Conservation (phyloP, 2,329 filamentous ascomycete genomes). For the Salinomyces thailandicus region DNA sequence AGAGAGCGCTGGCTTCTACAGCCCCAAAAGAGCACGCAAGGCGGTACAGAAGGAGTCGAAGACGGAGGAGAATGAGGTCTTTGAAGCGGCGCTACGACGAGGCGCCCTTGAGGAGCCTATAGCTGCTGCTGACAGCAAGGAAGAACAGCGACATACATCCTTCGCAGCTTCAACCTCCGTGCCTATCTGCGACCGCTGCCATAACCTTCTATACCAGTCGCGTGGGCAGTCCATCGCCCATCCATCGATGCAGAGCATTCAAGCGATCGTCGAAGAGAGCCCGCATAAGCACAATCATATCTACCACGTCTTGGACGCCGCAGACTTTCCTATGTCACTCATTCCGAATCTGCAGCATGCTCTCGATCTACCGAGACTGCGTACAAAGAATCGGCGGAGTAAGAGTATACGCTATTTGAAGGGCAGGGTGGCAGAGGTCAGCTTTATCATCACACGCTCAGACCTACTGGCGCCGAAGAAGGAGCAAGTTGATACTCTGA, state of each 20-base stretch:
- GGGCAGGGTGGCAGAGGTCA: slow-evolving; percentile 64
- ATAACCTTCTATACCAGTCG: slow-evolving; percentile 67
- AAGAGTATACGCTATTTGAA: slow-evolving; percentile 54
- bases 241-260: slow-evolving; percentile 69
- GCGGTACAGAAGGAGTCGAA: slow-evolving; percentile 12
- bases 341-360: slow-evolving; percentile 64
- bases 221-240: slow-evolving; percentile 63
- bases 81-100: slow-evolving; percentile 18
- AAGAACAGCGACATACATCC: too few species aligned
- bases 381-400: slow-evolving; percentile 71
- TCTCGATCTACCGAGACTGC: slow-evolving; percentile 60
- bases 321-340: slow-evolving; percentile 92
- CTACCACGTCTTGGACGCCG: slow-evolving; percentile 89
- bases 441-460: slow-evolving; percentile 81
- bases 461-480: slow-evolving; percentile 79
- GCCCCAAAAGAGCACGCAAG: slow-evolving; percentile 16
- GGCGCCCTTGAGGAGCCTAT: too few species aligned
- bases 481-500: slow-evolving; percentile 70
- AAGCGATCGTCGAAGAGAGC: slow-evolving; percentile 76
- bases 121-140: too few species aligned
- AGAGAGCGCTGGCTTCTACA: slow-evolving; percentile 49
- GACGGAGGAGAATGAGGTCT: slow-evolving; percentile 29
- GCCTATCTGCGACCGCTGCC: slow-evolving; percentile 79
- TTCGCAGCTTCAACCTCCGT: neutral
- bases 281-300: slow-evolving; percentile 87